Percentiles rank a stretch among this genome's conserved stretches.
Evolutionary conservation across 495 filamentous ascomycete genomes (phyloP).

Genomic region (Penicillium coffeae): DNA sequence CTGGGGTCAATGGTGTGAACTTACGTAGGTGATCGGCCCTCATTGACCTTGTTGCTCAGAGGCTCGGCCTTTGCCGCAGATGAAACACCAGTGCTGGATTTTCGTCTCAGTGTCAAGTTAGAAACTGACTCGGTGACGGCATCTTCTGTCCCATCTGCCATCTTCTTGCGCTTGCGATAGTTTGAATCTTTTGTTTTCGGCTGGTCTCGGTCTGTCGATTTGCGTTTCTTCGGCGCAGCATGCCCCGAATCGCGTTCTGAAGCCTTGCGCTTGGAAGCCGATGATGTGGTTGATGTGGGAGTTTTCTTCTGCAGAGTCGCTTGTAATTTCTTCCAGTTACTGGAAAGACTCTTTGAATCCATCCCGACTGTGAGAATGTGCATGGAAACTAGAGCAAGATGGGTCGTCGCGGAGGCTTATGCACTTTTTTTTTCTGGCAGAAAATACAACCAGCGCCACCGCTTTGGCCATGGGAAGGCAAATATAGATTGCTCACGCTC

Average conservation of each 20-base stretch:
- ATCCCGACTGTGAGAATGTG: slow-evolving; percentile 26
- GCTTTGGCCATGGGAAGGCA: slow-evolving; percentile 8
- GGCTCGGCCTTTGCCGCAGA: slow-evolving; percentile 14
- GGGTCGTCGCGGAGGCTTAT: background rate
- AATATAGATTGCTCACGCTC: too few relatives aligned
- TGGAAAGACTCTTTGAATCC: slow-evolving; percentile 46
- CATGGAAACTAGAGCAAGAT: slow-evolving; percentile 6
- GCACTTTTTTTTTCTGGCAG: slow-evolving; percentile 19
- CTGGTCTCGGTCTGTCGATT: slow-evolving; percentile 24
- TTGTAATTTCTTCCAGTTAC: slow-evolving; percentile 76
- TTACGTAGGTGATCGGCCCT: slow-evolving; percentile 47
- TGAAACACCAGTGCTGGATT: slow-evolving; percentile 19
- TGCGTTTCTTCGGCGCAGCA: slow-evolving; percentile 37
- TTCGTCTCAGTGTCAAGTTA: slow-evolving; percentile 18
- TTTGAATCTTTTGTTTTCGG: slow-evolving; percentile 15
- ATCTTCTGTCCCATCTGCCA: slow-evolving; percentile 22
- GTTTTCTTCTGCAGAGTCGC: slow-evolving; percentile 54
- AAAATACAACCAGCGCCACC: slow-evolving; percentile 10
- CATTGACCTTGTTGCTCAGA: slow-evolving; percentile 40
- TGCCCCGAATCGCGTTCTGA: slow-evolving; percentile 32
- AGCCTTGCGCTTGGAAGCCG: slow-evolving; percentile 34
- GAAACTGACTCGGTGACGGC: slow-evolving; percentile 12
- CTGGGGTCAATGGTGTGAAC: slow-evolving; percentile 7
- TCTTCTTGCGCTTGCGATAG: slow-evolving; percentile 30
- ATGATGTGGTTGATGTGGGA: slow-evolving; percentile 17